Evolutionary conservation across 805 yeast genomes (phyloP), one percentile per base, ranked within the genome.

Genomic region (Ogataea zsoltii): DNA sequence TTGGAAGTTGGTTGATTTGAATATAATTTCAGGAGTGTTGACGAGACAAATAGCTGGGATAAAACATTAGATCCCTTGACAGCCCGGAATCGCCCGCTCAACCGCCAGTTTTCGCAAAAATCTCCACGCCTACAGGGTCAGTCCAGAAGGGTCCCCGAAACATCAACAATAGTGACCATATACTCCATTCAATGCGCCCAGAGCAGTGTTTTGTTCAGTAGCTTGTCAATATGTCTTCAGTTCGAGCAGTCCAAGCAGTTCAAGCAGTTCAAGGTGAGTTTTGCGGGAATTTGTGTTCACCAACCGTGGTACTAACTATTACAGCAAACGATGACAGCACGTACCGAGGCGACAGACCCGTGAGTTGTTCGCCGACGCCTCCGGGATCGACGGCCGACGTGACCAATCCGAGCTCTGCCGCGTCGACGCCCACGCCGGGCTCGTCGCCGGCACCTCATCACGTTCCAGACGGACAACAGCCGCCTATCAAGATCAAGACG

Each of bases 401-500:
- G 36, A 42, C 42, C 13, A 43, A 39, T 30, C 41, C 50, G 14
- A 43, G 46, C 33, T 33, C 50, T 26, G 41, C 46, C 2, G 44
- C 42, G 3, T 19, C 52, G 17, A 44, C 48, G 13, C 49, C 56
- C 13, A 32, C 45, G 16, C 45, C 47, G 4, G 47, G 47, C 18
- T 35, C 48, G 12, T 48, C 54, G 18, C 47, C 51, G 7, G 46
- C 35, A 15, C 21, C 38, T 33, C 28, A 42, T 16, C 19, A 29
- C 25, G 18, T 31, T 3, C n/a, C n/a, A n/a, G n/a, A n/a, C n/a
- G n/a, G n/a, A n/a, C 34, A 36, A n/a, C 45, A 43, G 31, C 46
- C 54, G 2, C 53, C 59, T 2, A 59, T 62, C 33, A 61, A 58
- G 38, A 72, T 75, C 44, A 79, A 74, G 55, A 83, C 92, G 1